Percentiles rank a stretch among this genome's conserved stretches.
These are phyloP conservation scores for Halophytophthora batemanensis DNA, from an alignment of 352 stramenopile species.

Conservation along the genomic window DNA sequence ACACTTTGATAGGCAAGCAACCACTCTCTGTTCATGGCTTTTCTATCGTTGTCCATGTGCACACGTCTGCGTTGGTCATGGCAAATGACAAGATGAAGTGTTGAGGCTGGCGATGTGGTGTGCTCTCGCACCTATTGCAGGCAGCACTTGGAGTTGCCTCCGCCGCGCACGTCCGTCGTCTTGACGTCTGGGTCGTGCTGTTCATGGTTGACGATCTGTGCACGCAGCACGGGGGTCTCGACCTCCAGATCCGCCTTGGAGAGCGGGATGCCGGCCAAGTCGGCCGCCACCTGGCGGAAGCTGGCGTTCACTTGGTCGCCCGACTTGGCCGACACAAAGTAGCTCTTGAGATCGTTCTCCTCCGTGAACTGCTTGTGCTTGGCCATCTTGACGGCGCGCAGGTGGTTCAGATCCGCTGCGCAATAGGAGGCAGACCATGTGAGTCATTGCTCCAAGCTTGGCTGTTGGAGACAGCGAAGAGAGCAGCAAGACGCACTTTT, in stretches of 20 bases:
- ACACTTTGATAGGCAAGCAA: slow-evolving; percentile 57
- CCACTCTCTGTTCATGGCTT: no score
- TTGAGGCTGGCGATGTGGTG: no score
- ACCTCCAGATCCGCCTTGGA: slow-evolving; percentile 84
- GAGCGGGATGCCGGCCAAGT: slow-evolving; percentile 81
- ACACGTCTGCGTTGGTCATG: no score
- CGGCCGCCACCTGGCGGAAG: slow-evolving; percentile 84
- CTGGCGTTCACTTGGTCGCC: slow-evolving; percentile 90
- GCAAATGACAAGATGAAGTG: not conserved
- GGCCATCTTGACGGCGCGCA: slow-evolving; percentile 82
- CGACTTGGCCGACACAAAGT: slow-evolving; percentile 92
- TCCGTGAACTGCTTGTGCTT: slow-evolving; percentile 93
- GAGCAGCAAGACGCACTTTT: slow-evolving; percentile 59
- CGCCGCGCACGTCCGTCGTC: slow-evolving; percentile 52
- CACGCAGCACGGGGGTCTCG: slow-evolving; percentile 82
- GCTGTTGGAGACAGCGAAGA: not conserved
- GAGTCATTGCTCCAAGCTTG: not conserved
- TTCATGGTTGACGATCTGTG: slow-evolving; percentile 92
- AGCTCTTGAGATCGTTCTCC: slow-evolving; percentile 91
- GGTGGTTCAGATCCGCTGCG: slow-evolving; percentile 87
- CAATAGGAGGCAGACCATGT: slow-evolving; percentile 1
- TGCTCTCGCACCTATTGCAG: slow-evolving; percentile 42
- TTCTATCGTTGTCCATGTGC: no score
- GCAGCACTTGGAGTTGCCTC: slow-evolving; percentile 44
- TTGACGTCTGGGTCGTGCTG: slow-evolving; percentile 90